Conservation (phyloP, 2,329 filamentous ascomycete genomes). For the Chaetomium olivaceum region DNA sequence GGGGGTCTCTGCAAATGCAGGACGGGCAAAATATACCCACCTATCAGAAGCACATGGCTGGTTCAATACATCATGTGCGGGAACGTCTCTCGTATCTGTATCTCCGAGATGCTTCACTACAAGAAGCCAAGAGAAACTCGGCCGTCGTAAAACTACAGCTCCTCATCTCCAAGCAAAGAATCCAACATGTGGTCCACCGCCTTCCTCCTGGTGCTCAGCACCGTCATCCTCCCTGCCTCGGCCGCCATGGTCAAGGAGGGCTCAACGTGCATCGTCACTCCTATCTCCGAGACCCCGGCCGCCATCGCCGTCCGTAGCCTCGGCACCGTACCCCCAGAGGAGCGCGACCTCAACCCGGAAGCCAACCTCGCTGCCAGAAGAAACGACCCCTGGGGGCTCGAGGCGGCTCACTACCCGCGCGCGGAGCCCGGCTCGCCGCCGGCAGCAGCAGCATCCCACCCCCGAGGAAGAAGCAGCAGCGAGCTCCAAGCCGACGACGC, state of each 20-base stretch:
- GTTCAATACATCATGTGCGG: background rate
- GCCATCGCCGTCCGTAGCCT: conserved; percentile 18
- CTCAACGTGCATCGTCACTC: conserved; percentile 34
- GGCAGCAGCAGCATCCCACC: too few relatives aligned
- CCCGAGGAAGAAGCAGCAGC: too few relatives aligned
- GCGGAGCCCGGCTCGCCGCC: conserved; percentile 19
- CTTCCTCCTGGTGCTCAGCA: conserved; percentile 22
- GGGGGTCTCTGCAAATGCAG: background rate
- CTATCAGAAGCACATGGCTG: background rate
- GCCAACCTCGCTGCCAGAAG: background rate
- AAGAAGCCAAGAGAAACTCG: background rate
- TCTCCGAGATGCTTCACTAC: background rate
- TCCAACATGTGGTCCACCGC: conserved; percentile 20
- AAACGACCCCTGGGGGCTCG: too few relatives aligned
- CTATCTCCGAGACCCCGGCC: conserved; percentile 17
- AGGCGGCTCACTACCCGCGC: conserved; percentile 24
- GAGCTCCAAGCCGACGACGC: too few relatives aligned
- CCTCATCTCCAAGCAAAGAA: background rate
- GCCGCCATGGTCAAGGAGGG: conserved; percentile 32
- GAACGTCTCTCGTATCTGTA: background rate
- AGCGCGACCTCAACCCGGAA: conserved; percentile 24
- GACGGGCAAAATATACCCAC: conserved; percentile 4
- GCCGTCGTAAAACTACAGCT: too few relatives aligned
- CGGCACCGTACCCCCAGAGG: conserved; percentile 13
- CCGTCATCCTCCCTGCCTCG: conserved; percentile 13